Base-by-base conservation (phyloP, 495 filamentous ascomycete genomes). In the Aspergillus nanangensis region DNA sequence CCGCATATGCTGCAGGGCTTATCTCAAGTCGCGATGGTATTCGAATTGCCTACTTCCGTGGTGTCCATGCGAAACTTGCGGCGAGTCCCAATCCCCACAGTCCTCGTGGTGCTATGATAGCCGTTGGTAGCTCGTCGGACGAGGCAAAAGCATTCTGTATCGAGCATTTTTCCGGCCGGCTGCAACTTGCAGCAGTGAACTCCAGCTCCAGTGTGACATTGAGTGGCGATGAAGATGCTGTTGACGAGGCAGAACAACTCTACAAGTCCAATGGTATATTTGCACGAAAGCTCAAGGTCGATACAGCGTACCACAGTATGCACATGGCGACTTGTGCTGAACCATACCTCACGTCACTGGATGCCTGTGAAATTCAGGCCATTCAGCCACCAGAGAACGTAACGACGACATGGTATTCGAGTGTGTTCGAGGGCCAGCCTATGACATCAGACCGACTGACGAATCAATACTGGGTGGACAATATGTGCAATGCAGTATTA, bases 21-120 rank as follows among this genome's bases (percentile, higher is more conserved):
- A 11, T 70, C 0, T 48, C 45, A 5, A 52, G 49, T 38, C 21
- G 47, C 2, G 71, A 76, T 27, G 78, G 77, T 5, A 72, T 82
- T 5, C 42, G 42, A 2, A 59, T 77, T 38, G 77, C 81, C 0
- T 82, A 78, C 47, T 77, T 75, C 24, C 69, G 80, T 15, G 81
- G 81, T 0, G 8, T 43, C 0, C 20, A 47, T 14, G 11, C 33
- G 2, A 37, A 8, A 15, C 25, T 7, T 29, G 25, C 11, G 25
- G 38, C 3, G 29, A 57, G 25, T 37, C 52, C 21, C 55, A n/a
- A n/a, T n/a, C n/a, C n/a, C n/a, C n/a, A n/a, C n/a, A n/a, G n/a
- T n/a, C n/a, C n/a, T n/a, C n/a, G n/a, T n/a, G 76, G 76, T 3
- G 66, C 66, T 8, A 82, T 84, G 80, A 23, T 80, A 29, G 80